A percentile compares a stretch with the other conserved stretches of the same genome.
phyloP scores from a whole-genome alignment of 768 basidiomycete genomes.

The Lactifluus subvellereus region DNA sequence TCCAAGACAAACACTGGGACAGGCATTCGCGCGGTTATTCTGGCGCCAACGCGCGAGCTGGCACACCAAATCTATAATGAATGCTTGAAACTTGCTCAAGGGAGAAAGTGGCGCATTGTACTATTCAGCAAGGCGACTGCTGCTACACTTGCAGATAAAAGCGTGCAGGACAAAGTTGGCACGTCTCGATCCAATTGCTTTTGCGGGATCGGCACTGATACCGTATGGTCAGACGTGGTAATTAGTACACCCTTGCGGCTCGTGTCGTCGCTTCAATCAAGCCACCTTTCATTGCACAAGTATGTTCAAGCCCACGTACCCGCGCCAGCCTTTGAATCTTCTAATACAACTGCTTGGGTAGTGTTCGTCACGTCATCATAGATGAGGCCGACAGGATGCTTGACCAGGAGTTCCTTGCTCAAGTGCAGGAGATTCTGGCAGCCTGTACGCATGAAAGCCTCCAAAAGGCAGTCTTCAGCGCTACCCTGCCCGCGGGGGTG shows the following conservation, averaged over 20 bases:
- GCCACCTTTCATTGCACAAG: conserved; percentile 65
- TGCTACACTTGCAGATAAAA: conserved; percentile 67
- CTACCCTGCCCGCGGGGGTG: conserved; percentile 83
- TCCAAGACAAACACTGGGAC: conserved; percentile 39
- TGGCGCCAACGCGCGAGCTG: conserved; percentile 93
- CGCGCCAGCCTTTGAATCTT: not conserved
- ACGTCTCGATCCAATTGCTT: conserved; percentile 28
- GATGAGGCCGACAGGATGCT: conserved; percentile 93
- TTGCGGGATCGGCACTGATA: not conserved
- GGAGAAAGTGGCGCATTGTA: conserved; percentile 76
- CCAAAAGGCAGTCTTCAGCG: conserved; percentile 90
- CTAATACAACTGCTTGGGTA: conserved; percentile 31
- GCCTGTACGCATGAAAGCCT: conserved; percentile 63
- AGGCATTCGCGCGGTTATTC: conserved; percentile 71
- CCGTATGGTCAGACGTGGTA: conserved; percentile 64
- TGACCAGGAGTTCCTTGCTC: conserved; percentile 81
- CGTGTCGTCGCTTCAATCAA: conserved; percentile 70
- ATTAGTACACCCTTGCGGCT: conserved; percentile 90
- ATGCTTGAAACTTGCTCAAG: conserved; percentile 72
- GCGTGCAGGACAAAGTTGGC: conserved; percentile 72
- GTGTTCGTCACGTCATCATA: conserved; percentile 79
- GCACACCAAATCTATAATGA: conserved; percentile 95
- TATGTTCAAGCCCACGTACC: conserved; percentile 33
- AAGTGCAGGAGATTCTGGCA: conserved; percentile 81
- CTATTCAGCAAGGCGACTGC: conserved; percentile 90